These are phyloP conservation scores for Platanus orientalis DNA, from an alignment of 164 flowering plant genomes.

Conservation along the genomic window DNA sequence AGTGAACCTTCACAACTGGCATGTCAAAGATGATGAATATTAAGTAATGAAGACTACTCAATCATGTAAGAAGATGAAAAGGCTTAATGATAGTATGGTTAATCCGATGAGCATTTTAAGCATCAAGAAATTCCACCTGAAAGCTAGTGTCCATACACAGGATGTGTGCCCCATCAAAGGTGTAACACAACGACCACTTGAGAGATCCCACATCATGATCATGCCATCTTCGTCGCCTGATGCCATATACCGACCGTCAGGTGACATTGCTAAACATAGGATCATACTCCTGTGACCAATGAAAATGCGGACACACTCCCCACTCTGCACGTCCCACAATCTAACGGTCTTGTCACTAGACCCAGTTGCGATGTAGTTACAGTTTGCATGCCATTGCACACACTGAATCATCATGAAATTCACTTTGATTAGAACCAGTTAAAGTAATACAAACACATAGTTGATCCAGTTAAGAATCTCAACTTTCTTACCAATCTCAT, in stretches of 20 bases:
- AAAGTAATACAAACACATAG: not conserved
- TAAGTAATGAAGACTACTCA: not conserved
- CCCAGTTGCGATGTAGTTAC: conserved; percentile 96
- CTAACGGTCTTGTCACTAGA: conserved; percentile 98
- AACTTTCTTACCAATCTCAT: too few relatives aligned
- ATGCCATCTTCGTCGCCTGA: conserved; percentile 99
- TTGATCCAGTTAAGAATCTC: not conserved
- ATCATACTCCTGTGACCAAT: conserved; percentile 95
- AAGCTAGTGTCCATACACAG: conserved; percentile 91
- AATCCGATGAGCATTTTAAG: not conserved
- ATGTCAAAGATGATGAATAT: not conserved
- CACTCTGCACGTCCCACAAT: conserved; percentile 93
- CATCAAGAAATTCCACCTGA: conserved; percentile 46
- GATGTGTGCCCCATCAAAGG: conserved; percentile 90
- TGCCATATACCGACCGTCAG: conserved; percentile 96
- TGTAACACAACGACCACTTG: conserved; percentile 83
- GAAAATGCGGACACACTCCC: conserved; percentile 94
- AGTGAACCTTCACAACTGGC: conserved; percentile 93
- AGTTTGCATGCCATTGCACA: conserved; percentile 96
- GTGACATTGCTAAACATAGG: conserved; percentile 89
- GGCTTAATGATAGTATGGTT: not conserved
- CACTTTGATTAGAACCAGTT: conserved; percentile 2
- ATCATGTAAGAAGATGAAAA: not conserved
- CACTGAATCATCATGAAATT: conserved; percentile 44
- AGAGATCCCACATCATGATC: conserved; percentile 98